Base-by-base conservation (phyloP, 768 basidiomycete species). In the Leccinum uliginosum region DNA sequence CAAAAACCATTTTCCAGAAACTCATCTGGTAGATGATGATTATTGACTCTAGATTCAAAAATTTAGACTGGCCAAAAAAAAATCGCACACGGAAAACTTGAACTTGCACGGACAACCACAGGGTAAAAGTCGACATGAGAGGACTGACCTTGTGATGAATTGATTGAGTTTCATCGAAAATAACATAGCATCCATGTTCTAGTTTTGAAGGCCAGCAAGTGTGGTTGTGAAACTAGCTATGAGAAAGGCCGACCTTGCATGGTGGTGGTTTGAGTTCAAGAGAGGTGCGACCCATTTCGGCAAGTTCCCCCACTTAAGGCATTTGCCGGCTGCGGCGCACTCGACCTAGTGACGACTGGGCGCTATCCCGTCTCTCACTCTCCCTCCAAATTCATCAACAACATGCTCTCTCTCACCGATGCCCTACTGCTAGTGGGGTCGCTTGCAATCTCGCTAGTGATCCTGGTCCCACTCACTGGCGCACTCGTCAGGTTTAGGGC, bases 401-500 rank as follows among this genome's bases (percentile, higher is more conserved):
- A 60, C 60, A 72, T 74, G 67, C 64, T 77, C 54, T 57, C 70
- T 29, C 44, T 79, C 53, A 21, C 67, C 11, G 76, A 80, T 4
- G 56, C 78, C 7, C 53, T 82, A 11, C 65, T 84, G 5, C 53
- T 81, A 17, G 59, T 75, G 6, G 65, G 76, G 10, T 80, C 84
- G 21, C 64, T 83, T 26, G 72, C 73, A 23, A 45, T 86, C 34
- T 83, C 81, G 34, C 70, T 89, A n/a, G 76, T 74, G 34, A 67
- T 87, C 26, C 73, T 83, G 17, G 81, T 89, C 5, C 82, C 84
- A 11, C 72, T 90, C 12, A 78, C 82, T 8, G 90, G 89, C 4
- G 77, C 85, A 12, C 76, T 91, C 10, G 85, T 92, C 8, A 80
- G 90, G 48, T 84, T 89, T 68, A 79, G 91, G 71, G 89, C 88